A percentile compares a stretch with the other conserved stretches of the same genome.
Conservation (phyloP, 345 rosid species). For the Microcos paniculata region DNA sequence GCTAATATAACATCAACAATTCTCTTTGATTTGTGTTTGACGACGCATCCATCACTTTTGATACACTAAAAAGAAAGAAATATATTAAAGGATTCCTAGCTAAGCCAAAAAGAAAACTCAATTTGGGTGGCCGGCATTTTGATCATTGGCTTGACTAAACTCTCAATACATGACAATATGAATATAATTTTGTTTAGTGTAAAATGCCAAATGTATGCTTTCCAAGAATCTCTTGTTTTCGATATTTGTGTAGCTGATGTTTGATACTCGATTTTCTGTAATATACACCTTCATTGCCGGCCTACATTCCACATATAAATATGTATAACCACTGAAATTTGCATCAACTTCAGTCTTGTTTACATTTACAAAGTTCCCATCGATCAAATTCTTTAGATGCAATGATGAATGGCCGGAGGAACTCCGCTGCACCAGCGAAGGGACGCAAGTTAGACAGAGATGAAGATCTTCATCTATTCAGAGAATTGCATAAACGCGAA, state of each 20-base stretch:
- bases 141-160: too few relatives aligned
- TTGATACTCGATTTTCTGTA: neutral
- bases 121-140: too few relatives aligned
- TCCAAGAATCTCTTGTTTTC: slow-evolving; percentile 3
- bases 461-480: slow-evolving; percentile 54
- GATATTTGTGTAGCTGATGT: neutral
- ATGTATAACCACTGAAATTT: too few relatives aligned
- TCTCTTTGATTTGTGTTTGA: too few relatives aligned
- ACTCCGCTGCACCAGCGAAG: neutral
- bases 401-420: neutral
- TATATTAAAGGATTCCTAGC: too few relatives aligned
- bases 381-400: neutral
- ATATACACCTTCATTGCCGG: neutral
- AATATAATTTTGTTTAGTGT: too few relatives aligned
- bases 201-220: slow-evolving; percentile 9
- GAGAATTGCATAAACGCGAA: slow-evolving; percentile 51
- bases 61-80: too few relatives aligned
- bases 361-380: neutral
- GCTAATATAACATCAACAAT: too few relatives aligned
- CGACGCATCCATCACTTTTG: too few relatives aligned
- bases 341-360: neutral
- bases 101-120: too few relatives aligned
- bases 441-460: slow-evolving; percentile 34
- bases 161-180: too few relatives aligned
- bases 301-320: neutral